phyloP scores from a whole-genome alignment of 352 stramenopile species.

The Lagenidium sp. region DNA sequence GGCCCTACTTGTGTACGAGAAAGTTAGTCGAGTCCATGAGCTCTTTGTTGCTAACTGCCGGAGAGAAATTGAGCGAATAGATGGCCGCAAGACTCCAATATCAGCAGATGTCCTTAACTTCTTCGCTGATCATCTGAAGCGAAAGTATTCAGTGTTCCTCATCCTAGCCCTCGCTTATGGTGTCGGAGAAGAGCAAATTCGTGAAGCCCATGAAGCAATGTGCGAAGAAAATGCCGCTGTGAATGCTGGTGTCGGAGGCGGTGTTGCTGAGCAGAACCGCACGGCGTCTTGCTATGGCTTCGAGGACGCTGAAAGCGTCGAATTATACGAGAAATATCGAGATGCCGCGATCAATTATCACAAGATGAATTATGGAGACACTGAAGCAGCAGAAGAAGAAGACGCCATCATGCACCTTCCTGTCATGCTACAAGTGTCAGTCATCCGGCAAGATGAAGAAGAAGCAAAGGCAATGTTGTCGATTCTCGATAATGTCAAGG shows the following conservation, averaged over 20 bases:
- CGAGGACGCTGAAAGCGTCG: slow-evolving; percentile 59
- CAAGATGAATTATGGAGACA: slow-evolving; percentile 81
- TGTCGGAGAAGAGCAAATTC: slow-evolving; percentile 70
- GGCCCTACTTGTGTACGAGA: slow-evolving; percentile 84
- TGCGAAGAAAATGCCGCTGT: slow-evolving; percentile 66
- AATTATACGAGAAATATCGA: slow-evolving; percentile 82
- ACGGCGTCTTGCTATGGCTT: slow-evolving; percentile 57
- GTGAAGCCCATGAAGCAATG: slow-evolving; percentile 73
- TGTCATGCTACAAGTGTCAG: slow-evolving; percentile 76
- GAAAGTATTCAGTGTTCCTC: slow-evolving; percentile 84
- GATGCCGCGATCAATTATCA: slow-evolving; percentile 75
- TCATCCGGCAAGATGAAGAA: slow-evolving; percentile 60
- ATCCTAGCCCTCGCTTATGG: slow-evolving; percentile 74
- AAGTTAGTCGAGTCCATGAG: slow-evolving; percentile 83
- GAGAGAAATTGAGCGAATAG: slow-evolving; percentile 55
- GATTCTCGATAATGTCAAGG: slow-evolving; percentile 72
- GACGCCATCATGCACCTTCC: slow-evolving; percentile 87
- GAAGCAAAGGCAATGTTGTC: slow-evolving; percentile 62
- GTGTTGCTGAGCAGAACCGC: slow-evolving; percentile 43
- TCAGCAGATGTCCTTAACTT: slow-evolving; percentile 66
- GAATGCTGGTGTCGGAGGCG: slow-evolving; percentile 66
- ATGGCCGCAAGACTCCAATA: slow-evolving; percentile 30
- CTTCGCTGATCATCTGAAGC: slow-evolving; percentile 78
- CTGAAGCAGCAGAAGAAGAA: slow-evolving; percentile 69
- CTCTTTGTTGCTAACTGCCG: slow-evolving; percentile 74